Evolutionary conservation across 1,284 basidiomycete genomes (phyloP).

Genomic region (Wallemia hederae): DNA sequence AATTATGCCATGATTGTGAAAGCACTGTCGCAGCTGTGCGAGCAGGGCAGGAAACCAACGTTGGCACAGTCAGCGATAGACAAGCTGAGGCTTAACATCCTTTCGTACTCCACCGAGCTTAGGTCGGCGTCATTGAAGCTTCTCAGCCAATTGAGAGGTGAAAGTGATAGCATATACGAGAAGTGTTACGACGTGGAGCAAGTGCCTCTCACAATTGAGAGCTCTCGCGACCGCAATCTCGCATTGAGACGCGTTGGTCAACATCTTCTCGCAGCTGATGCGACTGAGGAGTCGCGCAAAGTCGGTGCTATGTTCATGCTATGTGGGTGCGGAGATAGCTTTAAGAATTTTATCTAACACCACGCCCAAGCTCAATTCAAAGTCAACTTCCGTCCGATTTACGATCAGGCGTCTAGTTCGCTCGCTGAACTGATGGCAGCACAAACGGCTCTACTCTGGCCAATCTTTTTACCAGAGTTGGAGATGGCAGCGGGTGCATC

Average conservation of each 20-base stretch:
- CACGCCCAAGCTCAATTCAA: constrained; percentile 39
- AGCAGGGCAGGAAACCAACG: constrained; percentile 1
- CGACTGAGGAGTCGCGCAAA: constrained; percentile 6
- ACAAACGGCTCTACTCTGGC: constrained; percentile 43
- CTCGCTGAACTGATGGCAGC: constrained; percentile 29
- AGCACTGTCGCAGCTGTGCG: constrained; percentile 2
- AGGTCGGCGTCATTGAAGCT: constrained; percentile 17
- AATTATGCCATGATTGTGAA: background rate
- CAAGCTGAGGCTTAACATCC: constrained; percentile 13
- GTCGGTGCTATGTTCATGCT: constrained; percentile 14
- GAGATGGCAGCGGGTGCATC: constrained; percentile 11
- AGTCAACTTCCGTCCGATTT: constrained; percentile 63
- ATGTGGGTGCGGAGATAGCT: constrained; percentile 21
- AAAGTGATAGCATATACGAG: background rate
- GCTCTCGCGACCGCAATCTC: constrained; percentile 50
- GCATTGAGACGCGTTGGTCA: constrained; percentile 22
- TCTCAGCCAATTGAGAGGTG: constrained; percentile 7
- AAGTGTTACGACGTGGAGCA: constrained; percentile 38
- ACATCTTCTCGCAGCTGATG: constrained; percentile 7
- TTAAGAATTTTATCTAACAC: constrained; percentile 25
- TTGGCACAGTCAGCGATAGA: constrained; percentile 2
- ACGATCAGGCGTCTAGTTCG: constrained; percentile 46
- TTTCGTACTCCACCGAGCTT: constrained; percentile 20
- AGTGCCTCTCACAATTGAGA: constrained; percentile 38
- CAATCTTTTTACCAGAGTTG: constrained; percentile 33